A percentile compares a stretch with the other conserved stretches of the same genome.
Conservation (phyloP, 2,329 filamentous ascomycete genomes). For the Stylonectria norvegica region DNA sequence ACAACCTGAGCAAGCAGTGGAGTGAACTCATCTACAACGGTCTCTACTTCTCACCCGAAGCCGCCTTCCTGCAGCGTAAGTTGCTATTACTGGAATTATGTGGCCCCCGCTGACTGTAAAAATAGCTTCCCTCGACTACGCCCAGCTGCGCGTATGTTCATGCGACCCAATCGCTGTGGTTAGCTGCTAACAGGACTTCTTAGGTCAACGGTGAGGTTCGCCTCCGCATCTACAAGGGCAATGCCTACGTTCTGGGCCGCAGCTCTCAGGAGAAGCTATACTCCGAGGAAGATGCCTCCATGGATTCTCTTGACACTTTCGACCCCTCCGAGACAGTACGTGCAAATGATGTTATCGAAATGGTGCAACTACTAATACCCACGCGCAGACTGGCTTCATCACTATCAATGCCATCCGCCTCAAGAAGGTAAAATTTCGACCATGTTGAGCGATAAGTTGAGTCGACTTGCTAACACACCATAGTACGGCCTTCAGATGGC, state of each 20-base stretch:
- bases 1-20: slow-evolving; percentile 6
- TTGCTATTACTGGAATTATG: neutral
- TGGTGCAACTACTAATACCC: too few species aligned
- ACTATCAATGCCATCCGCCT: slow-evolving; percentile 64
- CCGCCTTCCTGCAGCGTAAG: slow-evolving; percentile 2
- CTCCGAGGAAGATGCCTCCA: slow-evolving; percentile 43
- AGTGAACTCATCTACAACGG: slow-evolving; percentile 4
- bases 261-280: slow-evolving; percentile 43
- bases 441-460: too few species aligned
- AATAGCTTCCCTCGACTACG: slow-evolving; percentile 1
- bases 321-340: slow-evolving; percentile 39
- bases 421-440: too few species aligned
- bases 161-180: neutral
- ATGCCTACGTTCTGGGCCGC: slow-evolving; percentile 41
- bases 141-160: slow-evolving; percentile 3
- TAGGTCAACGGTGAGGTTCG: slow-evolving; percentile 35
- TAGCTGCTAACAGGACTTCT: slow-evolving; percentile 41
- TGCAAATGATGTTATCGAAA: too few species aligned
- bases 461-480: too few species aligned
- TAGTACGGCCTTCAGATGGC: too few species aligned
- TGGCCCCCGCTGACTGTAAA: neutral
- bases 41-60: slow-evolving; percentile 1
- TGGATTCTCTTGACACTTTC: slow-evolving; percentile 46
- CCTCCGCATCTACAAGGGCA: slow-evolving; percentile 31
- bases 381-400: slow-evolving; percentile 57